Base-by-base conservation (phyloP, 768 basidiomycete species). In the Termitomyces sp. region DNA sequence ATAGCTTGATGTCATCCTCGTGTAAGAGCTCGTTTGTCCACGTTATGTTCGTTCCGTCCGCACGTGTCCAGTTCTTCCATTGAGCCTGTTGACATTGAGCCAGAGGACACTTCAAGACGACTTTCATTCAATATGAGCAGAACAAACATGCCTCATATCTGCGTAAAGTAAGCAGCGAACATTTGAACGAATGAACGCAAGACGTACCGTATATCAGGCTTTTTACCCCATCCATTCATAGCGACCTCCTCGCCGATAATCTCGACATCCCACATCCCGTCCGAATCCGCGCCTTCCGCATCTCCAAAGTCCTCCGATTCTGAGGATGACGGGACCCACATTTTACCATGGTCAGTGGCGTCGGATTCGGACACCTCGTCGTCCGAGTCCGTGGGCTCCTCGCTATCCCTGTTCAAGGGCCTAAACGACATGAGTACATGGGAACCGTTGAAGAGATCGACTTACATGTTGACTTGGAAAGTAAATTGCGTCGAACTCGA, bases 41-140 rank as follows among this genome's bases (percentile, higher is more conserved):
- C 7, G 83, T 83, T 2, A 76, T 77, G 58, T 77, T 79, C 7
- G 82, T 78, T 0, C 77, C 79, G 59, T 84, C 78, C 1, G 54
- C 41, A 24, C 82, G 78, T 2, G 61, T 35, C 83, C 83, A 85
- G 38, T 70, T 67, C 19, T 65, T 70, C 83, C 83, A 84, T 57
- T 71, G 67, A 4, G 81, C 77, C 81, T 84, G 56, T 45, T 44
- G 44, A 28, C 84, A 55, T 45, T 42, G 44, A 37, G 24, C n/a
- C 40, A 15, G 45, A 7, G 7, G 22, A 48, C 42, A 28, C 7
- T 37, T 7, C 10, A 17, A 17, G n/a, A 15, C 9, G 6, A 8
- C 8, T 2, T 32, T 34, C 30, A 32, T 19, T n/a, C 4, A 46
- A 6, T 12, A 12, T 15, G 45, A 30, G 22, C 21, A 26, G 30